These are phyloP conservation scores for Neltuma alba DNA, from an alignment of 306 rosid species.

Conservation along the genomic window DNA sequence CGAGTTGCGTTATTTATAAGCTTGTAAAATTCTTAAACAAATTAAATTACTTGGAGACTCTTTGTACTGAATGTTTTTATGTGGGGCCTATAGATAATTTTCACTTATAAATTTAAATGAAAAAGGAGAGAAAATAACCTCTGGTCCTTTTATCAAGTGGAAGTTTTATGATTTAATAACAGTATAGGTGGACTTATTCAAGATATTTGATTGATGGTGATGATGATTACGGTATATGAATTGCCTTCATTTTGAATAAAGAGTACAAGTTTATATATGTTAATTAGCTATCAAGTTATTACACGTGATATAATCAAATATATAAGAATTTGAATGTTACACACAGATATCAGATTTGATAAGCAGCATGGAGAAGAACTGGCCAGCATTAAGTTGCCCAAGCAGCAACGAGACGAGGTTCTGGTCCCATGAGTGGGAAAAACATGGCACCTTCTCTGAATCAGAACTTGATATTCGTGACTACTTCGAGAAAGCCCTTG, in stretches of 20 bases:
- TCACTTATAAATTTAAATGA: neutral
- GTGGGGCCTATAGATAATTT: too few relatives aligned
- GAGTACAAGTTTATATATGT: neutral
- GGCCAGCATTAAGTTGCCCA: conserved; percentile 93
- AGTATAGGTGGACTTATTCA: neutral
- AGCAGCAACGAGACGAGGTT: conserved; percentile 77
- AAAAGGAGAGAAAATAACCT: neutral
- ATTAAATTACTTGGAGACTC: too few relatives aligned
- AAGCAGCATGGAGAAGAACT: conserved; percentile 48
- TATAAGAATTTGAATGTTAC: neutral
- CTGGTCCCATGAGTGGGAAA: conserved; percentile 95
- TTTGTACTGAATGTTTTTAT: too few relatives aligned
- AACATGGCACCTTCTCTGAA: conserved; percentile 84
- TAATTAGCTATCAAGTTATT: neutral
- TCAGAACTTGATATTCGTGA: conserved; percentile 68
- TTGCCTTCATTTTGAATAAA: neutral
- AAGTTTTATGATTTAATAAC: neutral
- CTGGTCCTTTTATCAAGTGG: neutral
- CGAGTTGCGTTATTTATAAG: too few relatives aligned
- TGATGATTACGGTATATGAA: neutral
- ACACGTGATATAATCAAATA: too few relatives aligned
- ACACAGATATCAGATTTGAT: conserved; percentile 63
- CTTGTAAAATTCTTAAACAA: neutral
- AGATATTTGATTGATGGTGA: neutral
- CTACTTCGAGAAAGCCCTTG: conserved; percentile 68